These are phyloP conservation scores for Colletotrichum kahawae DNA, from an alignment of 2,329 filamentous ascomycete genomes.

Conservation along the genomic window DNA sequence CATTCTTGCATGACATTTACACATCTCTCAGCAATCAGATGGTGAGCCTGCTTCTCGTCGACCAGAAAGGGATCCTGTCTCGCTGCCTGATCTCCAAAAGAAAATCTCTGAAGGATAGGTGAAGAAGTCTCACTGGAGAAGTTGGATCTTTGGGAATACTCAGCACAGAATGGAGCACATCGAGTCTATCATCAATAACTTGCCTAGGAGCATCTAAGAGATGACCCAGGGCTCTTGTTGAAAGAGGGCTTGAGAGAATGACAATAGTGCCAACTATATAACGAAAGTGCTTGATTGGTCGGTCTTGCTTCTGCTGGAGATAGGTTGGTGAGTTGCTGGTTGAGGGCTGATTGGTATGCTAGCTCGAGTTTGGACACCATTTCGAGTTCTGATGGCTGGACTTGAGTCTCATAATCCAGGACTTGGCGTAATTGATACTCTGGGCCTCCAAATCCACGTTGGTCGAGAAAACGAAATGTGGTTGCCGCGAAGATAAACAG, in stretches of 20 bases:
- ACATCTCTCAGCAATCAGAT: slow-evolving; percentile 35
- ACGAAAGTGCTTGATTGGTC: slow-evolving; percentile 28
- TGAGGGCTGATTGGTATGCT: slow-evolving; percentile 26
- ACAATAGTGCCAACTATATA: slow-evolving; percentile 35
- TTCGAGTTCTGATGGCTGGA: neutral
- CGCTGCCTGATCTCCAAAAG: slow-evolving; percentile 34
- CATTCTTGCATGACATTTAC: slow-evolving; percentile 34
- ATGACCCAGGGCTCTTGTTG: slow-evolving; percentile 26
- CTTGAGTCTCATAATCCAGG: slow-evolving; percentile 19
- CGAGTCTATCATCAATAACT: slow-evolving; percentile 26
- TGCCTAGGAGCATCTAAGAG: slow-evolving; percentile 28
- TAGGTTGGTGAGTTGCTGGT: neutral
- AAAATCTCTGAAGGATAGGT: slow-evolving; percentile 44
- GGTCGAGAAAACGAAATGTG: slow-evolving; percentile 30
- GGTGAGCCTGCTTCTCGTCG: slow-evolving; percentile 37
- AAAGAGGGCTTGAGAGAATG: slow-evolving; percentile 34
- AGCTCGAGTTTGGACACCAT: neutral
- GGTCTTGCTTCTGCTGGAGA: neutral
- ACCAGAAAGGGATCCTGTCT: slow-evolving; percentile 38
- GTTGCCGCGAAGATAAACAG: slow-evolving; percentile 42
- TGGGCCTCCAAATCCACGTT: slow-evolving; percentile 24
- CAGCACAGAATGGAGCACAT: slow-evolving; percentile 39
- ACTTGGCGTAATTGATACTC: slow-evolving; percentile 27
- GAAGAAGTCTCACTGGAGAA: slow-evolving; percentile 32
- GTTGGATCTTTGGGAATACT: slow-evolving; percentile 28